phyloP scores from a whole-genome alignment of 2,329 filamentous ascomycete species.

The Fusarium sterilihyphosum region DNA sequence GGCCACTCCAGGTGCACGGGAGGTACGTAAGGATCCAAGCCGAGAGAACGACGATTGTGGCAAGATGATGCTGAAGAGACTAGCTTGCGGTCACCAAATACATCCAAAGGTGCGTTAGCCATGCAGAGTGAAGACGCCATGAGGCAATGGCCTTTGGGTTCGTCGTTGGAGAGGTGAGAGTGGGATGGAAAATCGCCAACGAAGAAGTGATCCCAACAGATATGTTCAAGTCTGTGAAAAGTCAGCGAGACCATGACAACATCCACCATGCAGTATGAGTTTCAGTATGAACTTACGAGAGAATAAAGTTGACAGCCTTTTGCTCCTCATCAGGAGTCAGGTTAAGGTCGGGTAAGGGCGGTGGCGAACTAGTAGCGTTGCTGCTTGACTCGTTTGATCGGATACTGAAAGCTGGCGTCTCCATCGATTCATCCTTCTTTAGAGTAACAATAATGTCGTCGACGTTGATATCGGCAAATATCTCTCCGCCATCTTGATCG shows the following conservation, averaged over 20 bases:
- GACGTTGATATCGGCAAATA: constrained; percentile 49
- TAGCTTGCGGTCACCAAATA: constrained; percentile 45
- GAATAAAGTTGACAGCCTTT: constrained; percentile 62
- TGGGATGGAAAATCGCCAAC: constrained; percentile 52
- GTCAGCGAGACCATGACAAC: neutral
- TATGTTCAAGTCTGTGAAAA: constrained; percentile 58
- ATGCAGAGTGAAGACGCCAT: constrained; percentile 58
- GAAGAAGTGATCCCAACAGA: constrained; percentile 62
- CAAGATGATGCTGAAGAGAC: constrained; percentile 33
- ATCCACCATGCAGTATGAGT: constrained; percentile 18
- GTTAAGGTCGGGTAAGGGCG: constrained; percentile 36
- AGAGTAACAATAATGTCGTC: constrained; percentile 55
- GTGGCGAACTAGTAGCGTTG: constrained; percentile 28
- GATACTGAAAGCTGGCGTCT: constrained; percentile 57
- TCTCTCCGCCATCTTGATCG: constrained; percentile 30
- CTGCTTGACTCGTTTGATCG: constrained; percentile 42
- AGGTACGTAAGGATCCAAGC: constrained; percentile 33
- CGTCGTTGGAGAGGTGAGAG: constrained; percentile 44
- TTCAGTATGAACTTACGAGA: constrained; percentile 54
- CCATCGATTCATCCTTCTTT: constrained; percentile 53
- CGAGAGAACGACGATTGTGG: constrained; percentile 19
- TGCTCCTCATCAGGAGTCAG: constrained; percentile 54
- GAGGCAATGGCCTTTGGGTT: constrained; percentile 53
- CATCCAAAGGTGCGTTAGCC: constrained; percentile 49
- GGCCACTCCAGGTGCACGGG: constrained; percentile 50